These are phyloP conservation scores for Solanum pinnatisectum DNA, from an alignment of 257 asterid genomes.

Conservation along the genomic window DNA sequence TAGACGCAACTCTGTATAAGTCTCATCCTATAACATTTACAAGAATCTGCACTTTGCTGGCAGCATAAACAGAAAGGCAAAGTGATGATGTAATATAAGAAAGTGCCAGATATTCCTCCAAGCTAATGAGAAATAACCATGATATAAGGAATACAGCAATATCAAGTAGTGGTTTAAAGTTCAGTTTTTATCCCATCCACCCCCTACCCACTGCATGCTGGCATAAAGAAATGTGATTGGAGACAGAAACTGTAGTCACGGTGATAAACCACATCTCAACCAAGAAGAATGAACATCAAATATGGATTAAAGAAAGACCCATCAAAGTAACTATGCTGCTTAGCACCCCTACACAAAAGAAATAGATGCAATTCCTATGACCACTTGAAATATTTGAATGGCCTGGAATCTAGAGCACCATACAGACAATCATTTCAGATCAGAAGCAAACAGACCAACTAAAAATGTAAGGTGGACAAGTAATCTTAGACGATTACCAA, in stretches of 20 bases:
- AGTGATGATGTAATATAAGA: background rate
- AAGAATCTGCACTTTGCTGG: background rate
- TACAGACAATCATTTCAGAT: background rate
- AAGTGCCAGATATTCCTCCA: background rate
- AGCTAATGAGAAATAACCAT: background rate
- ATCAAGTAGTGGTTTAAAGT: background rate
- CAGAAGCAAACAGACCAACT: background rate
- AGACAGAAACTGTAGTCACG: background rate
- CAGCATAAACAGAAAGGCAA: background rate
- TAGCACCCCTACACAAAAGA: background rate
- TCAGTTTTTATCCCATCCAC: background rate
- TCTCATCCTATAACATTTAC: background rate
- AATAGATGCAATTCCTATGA: background rate
- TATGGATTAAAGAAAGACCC: background rate
- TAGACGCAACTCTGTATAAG: background rate
- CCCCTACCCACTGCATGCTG: background rate
- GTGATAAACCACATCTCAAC: background rate
- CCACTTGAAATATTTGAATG: background rate
- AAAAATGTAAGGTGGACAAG: background rate
- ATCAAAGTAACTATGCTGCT: background rate
- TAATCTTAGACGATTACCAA: background rate
- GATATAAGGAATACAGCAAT: background rate
- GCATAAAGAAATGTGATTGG: background rate
- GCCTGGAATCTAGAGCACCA: background rate
- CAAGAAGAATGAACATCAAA: background rate